Percentiles rank a stretch among this genome's conserved stretches.
phyloP scores from a whole-genome alignment of 2,329 filamentous ascomycete species.

The Pseudogymnoascus sp. region DNA sequence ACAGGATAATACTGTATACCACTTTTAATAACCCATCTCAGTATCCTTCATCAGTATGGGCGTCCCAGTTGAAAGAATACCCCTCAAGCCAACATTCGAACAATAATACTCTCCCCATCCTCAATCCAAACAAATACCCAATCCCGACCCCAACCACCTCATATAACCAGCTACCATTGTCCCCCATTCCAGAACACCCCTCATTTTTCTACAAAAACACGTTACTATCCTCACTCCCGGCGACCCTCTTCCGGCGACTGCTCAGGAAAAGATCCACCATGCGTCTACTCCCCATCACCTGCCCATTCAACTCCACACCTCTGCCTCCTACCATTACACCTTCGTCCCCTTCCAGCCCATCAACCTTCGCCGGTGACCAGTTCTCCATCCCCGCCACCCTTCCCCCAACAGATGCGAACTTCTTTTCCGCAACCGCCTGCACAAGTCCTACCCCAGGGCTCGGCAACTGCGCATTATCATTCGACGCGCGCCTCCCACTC shows the following conservation, averaged over 20 bases:
- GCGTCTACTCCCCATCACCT: constrained; percentile 37
- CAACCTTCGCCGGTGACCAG: constrained; percentile 12
- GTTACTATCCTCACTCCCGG: constrained; percentile 30
- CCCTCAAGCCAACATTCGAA: neutral
- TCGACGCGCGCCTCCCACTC: constrained; percentile 11
- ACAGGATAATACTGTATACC: neutral
- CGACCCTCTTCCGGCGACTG: constrained; percentile 36
- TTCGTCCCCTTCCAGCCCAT: constrained; percentile 18
- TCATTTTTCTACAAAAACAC: constrained; percentile 11
- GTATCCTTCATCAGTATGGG: neutral
- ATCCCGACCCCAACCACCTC: neutral
- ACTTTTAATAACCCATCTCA: neutral
- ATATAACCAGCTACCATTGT: neutral
- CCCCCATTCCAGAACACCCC: no score
- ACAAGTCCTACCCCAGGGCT: constrained; percentile 20
- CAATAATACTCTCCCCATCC: neutral
- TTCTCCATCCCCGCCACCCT: constrained; percentile 10
- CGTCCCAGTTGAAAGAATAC: neutral
- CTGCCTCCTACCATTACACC: constrained; percentile 15
- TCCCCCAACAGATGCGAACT: constrained; percentile 22
- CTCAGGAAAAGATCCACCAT: constrained; percentile 49
- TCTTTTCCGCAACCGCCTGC: constrained; percentile 22
- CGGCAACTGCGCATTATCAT: constrained; percentile 12
- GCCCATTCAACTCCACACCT: constrained; percentile 22
- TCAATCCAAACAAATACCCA: neutral